Evolutionary conservation across 1,284 basidiomycete species (phyloP).

Genomic region (Ceratobasidium theobromae): DNA sequence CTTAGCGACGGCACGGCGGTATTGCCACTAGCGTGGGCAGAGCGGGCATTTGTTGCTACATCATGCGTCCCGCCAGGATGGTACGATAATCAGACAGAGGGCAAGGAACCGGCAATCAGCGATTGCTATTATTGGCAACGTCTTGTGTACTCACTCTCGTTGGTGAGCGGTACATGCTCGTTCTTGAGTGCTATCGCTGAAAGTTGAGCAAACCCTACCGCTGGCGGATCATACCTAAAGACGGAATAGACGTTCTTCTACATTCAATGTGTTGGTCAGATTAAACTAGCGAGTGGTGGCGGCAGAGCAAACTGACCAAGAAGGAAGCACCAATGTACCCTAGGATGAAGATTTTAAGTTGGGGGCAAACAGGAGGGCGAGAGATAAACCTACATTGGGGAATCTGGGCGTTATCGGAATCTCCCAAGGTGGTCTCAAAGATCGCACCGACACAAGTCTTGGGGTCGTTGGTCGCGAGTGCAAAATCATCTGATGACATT

Average conservation of each 20-base stretch:
- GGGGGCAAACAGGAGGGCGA: background rate
- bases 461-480: background rate
- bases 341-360: background rate
- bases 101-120: background rate
- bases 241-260: constrained; percentile 91
- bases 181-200: constrained; percentile 33
- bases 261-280: background rate
- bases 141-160: background rate
- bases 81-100: background rate
- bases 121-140: background rate
- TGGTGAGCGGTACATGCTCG: constrained; percentile 2
- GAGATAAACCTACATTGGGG: constrained; percentile 19
- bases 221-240: constrained; percentile 70
- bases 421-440: constrained; percentile 39
- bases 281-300: background rate
- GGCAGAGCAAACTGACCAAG: constrained; percentile 19
- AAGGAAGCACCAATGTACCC: constrained; percentile 35
- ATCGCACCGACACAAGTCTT: constrained; percentile 32
- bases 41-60: constrained; percentile 14
- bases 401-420: constrained; percentile 15
- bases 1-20: background rate
- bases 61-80: background rate
- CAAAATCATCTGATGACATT: constrained; percentile 34
- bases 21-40: constrained; percentile 20
- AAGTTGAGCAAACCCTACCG: constrained; percentile 76